A percentile compares a stretch with the other conserved stretches of the same genome.
Evolutionary conservation across 352 stramenopile species (phyloP).

Genomic region (Thalassiosira tumida): DNA sequence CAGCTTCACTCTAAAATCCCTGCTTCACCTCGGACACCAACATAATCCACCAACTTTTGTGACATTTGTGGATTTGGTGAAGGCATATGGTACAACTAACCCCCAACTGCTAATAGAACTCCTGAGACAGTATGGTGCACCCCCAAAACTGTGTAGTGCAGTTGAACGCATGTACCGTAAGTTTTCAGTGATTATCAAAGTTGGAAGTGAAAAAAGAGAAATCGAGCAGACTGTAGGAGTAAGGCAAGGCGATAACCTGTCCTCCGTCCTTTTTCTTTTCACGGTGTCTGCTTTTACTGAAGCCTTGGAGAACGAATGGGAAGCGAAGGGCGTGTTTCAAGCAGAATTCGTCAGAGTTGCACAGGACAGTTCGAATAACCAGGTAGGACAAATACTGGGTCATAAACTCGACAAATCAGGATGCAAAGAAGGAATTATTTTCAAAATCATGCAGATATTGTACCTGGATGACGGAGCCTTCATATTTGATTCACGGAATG

Average conservation of each 20-base stretch:
- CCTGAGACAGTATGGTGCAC: conserved; percentile 38
- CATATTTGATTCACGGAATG: conserved; percentile 26
- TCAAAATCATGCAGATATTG: neutral
- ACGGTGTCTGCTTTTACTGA: conserved; percentile 53
- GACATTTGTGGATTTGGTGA: conserved; percentile 72
- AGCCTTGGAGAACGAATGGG: conserved; percentile 23
- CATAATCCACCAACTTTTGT: conserved; percentile 60
- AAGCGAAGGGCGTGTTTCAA: neutral
- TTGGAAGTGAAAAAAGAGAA: conserved; percentile 42
- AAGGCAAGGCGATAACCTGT: conserved; percentile 30
- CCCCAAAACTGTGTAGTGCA: conserved; percentile 44
- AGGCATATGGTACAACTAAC: conserved; percentile 73
- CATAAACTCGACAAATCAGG: neutral
- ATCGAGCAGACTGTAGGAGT: conserved; percentile 65
- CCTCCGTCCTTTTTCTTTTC: conserved; percentile 69
- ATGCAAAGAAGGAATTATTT: neutral
- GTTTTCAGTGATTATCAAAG: neutral
- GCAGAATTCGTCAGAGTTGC: neutral
- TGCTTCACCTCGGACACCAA: conserved; percentile 54
- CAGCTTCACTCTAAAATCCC: conserved; percentile 71
- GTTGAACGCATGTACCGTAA: conserved; percentile 58
- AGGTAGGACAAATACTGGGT: neutral
- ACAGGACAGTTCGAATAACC: neutral
- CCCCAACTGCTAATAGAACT: conserved; percentile 60
- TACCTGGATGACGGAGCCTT: conserved; percentile 47